phyloP scores from a whole-genome alignment of 768 basidiomycete genomes.

The Lactifluus rugatus region DNA sequence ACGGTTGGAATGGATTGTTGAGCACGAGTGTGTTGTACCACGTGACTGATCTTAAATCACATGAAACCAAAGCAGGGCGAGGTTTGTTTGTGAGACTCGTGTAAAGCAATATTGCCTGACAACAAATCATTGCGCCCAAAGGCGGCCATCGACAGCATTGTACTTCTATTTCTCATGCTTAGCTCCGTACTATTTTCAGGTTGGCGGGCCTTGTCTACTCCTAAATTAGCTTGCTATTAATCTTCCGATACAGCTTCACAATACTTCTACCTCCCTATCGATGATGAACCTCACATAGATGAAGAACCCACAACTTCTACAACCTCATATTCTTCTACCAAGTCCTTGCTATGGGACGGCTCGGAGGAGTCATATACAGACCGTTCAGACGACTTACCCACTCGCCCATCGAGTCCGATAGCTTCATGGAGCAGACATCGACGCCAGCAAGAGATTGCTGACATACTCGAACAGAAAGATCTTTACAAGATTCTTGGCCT shows the following conservation, averaged over 20 bases:
- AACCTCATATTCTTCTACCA: slow-evolving; percentile 23
- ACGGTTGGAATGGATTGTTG: no score
- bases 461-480: slow-evolving; percentile 53
- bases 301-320: slow-evolving; percentile 36
- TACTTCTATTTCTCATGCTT: slow-evolving; percentile 11
- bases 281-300: slow-evolving; percentile 41
- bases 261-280: slow-evolving; percentile 56
- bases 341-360: slow-evolving; percentile 25
- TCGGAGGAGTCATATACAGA: slow-evolving; percentile 15
- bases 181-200: slow-evolving; percentile 19
- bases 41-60: slow-evolving; percentile 4
- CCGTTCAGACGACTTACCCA: slow-evolving; percentile 16
- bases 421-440: slow-evolving; percentile 7
- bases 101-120: not conserved
- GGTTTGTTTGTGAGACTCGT: no score
- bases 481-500: slow-evolving; percentile 70
- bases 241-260: slow-evolving; percentile 38
- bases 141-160: not conserved
- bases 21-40: not conserved
- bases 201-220: not conserved
- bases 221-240: not conserved
- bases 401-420: slow-evolving; percentile 11
- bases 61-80: no score
- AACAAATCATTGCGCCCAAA: not conserved
- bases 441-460: slow-evolving; percentile 32